phyloP scores from a whole-genome alignment of 257 asterid genomes.

The Capsicum pubescens region DNA sequence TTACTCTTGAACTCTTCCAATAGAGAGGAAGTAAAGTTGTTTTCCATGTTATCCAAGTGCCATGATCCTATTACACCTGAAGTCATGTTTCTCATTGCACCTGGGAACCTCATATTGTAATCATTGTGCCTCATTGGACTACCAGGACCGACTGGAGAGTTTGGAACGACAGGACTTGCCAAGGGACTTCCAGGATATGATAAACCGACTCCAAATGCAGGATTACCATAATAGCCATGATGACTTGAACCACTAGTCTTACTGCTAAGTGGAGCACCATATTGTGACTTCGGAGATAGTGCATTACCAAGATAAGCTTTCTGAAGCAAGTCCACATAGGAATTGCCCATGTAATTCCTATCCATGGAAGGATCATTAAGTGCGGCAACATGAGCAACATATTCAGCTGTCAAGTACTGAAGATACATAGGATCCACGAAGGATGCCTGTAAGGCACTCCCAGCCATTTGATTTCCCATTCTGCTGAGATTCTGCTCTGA shows the following conservation, averaged over 20 bases:
- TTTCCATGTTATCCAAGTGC: slow-evolving; percentile 82
- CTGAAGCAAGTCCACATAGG: slow-evolving; percentile 81
- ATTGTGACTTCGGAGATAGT: slow-evolving; percentile 76
- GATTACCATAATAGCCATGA: slow-evolving; percentile 81
- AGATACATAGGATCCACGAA: slow-evolving; percentile 76
- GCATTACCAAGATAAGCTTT: slow-evolving; percentile 76
- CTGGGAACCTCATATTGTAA: slow-evolving; percentile 61
- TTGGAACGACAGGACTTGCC: slow-evolving; percentile 63
- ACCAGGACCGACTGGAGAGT: slow-evolving; percentile 72
- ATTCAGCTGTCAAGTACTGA: slow-evolving; percentile 81
- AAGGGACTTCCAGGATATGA: slow-evolving; percentile 90
- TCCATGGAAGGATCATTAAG: slow-evolving; percentile 71
- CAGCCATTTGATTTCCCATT: slow-evolving; percentile 72
- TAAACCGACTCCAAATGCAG: slow-evolving; percentile 65
- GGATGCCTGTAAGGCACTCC: slow-evolving; percentile 56
- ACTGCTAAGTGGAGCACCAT: slow-evolving; percentile 58
- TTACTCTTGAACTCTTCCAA: slow-evolving; percentile 96
- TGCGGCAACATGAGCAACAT: slow-evolving; percentile 70
- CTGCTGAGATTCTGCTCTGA: slow-evolving; percentile 58
- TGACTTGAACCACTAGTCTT: slow-evolving; percentile 61
- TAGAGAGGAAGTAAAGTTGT: slow-evolving; percentile 66
- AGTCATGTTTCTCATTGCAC: slow-evolving; percentile 72
- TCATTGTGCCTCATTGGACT: slow-evolving; percentile 89
- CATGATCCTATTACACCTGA: slow-evolving; percentile 79
- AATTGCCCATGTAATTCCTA: slow-evolving; percentile 65